These are phyloP conservation scores for Globisporangium nodosum DNA, from an alignment of 352 stramenopile genomes.

Conservation along the genomic window DNA sequence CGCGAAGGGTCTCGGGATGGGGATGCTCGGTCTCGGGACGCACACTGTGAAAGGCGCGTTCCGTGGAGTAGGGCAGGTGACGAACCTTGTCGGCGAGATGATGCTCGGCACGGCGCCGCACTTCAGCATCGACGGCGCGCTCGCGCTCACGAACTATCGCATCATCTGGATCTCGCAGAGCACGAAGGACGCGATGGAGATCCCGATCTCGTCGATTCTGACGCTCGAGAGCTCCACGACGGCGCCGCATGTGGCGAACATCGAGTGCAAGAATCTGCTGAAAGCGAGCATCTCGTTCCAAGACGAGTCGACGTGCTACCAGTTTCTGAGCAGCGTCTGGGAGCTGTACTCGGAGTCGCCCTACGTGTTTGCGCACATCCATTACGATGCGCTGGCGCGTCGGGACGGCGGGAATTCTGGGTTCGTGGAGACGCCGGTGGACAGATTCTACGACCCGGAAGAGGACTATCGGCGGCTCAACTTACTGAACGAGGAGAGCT, in stretches of 20 bases:
- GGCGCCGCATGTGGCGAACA: constrained; percentile 75
- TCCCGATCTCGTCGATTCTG: constrained; percentile 72
- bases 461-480: constrained; percentile 78
- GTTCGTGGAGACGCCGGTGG: constrained; percentile 33
- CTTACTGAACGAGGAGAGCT: constrained; percentile 73
- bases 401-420: constrained; percentile 26
- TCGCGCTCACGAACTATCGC: constrained; percentile 82
- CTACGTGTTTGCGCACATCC: constrained; percentile 74
- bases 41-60: constrained; percentile 86
- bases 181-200: constrained; percentile 76
- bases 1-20: constrained; percentile 83
- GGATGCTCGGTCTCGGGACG: constrained; percentile 77
- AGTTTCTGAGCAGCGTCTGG: constrained; percentile 71
- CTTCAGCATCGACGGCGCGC: constrained; percentile 81
- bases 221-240: constrained; percentile 77
- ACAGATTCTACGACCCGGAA: constrained; percentile 66
- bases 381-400: constrained; percentile 64
- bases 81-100: constrained; percentile 84
- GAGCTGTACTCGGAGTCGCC: constrained; percentile 56
- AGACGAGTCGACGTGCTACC: constrained; percentile 69
- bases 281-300: constrained; percentile 81
- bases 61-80: constrained; percentile 81
- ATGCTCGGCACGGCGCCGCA: constrained; percentile 77
- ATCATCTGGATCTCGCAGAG: constrained; percentile 82
- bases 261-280: constrained; percentile 81